Evolutionary conservation across 2,329 filamentous ascomycete genomes (phyloP), one percentile per base, ranked within the genome.

Genomic region (Ceratocystis eucalypticola): DNA sequence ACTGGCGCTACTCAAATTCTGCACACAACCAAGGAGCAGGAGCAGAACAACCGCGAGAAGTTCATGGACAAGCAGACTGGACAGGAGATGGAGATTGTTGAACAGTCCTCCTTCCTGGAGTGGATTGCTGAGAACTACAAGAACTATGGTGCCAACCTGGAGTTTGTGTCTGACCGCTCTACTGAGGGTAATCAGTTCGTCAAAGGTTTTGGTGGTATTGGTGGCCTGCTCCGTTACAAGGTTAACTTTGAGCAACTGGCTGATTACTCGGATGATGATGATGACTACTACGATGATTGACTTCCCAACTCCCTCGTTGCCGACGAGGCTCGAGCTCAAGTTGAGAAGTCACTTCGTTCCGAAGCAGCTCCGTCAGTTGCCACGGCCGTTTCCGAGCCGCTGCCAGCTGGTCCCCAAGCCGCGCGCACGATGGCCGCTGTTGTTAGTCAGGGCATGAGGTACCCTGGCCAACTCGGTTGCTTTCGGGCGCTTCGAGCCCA

Each of bases 101-200:
- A 91, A 37, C 88, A 94, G 75, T 85, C 88, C 71, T 89, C 93
- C 7, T 96, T 99, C 86, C 84, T 99, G n/a, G 94, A 99, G 77
- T 99, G 94, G 94, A 91, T 99, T 70, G 94, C 94, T 7, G 94
- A 99, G 77, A 90, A 94, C 76, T 97, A 97, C 83, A 95, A 94
- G 77, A 91, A 97, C 75, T 99, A 96, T 74, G 94, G 94, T 79
- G 92, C 94, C 65, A 88, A 86, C 41, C 85, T 99, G 55, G 94
- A 99, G 77, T 99, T 99, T 72, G 94, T 99, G 70, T 96, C 94
- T 62, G 95, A 99, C 76, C 88, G 91, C 71, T 97, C 93, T 69
- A 96, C 90, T 69, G 94, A 99, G 80, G 94, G 94, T 75, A 99
- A 99, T 80, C 94, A 99, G 81, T 99, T 99, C 79, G 94, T 99